Evolutionary conservation across 2,329 filamentous ascomycete species (phyloP), one percentile per base, ranked within the genome.

Genomic region (Penicillium sp.): DNA sequence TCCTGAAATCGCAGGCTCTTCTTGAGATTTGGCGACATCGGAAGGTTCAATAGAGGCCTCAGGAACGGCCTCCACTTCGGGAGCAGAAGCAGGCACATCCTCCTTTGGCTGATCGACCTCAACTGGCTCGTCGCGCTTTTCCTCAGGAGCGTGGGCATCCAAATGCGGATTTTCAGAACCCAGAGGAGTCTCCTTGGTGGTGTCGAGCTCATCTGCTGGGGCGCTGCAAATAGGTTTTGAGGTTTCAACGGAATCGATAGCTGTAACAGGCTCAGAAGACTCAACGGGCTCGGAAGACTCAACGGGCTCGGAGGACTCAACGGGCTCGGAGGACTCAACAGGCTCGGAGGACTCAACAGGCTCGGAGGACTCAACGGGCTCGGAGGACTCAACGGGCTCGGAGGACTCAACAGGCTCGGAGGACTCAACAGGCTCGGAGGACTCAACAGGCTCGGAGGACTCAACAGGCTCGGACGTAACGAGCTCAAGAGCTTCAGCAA

Each of bases 91-190:
- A 10, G 10, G n/a, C 1, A 15, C 14, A 31, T 54, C 48, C 39
- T 60, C 58, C 25, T 45, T 42, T 1, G 50, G n/a, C 38, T 57
- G 39, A 34, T 55, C 57, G 2, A 12, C 5, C 28, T 60, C 53
- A 4, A 52, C 17, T 20, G 49, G 37, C 11, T 35, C 25, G 5
- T 55, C 41, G 22, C 42, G 57, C 11, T 51, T 51, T 6, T 47
- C 51, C 20, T 58, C 49, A 17, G 37, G 28, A 3, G 51, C 5
- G 8, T 41, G 14, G 5, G 54, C 10, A 45, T 54, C 60, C 12
- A 31, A 22, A 4, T 42, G 5, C 37, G 12, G 25, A 2, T 59
- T 56, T 54, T 61, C 52, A 1, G 47, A 28, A 7, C 25, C 12
- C 20, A 25, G n/a, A 42, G 41, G 25, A 3, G 15, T 35, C 43